These are phyloP conservation scores for Leptodermis oblonga DNA, from an alignment of 257 asterid species.

Conservation along the genomic window DNA sequence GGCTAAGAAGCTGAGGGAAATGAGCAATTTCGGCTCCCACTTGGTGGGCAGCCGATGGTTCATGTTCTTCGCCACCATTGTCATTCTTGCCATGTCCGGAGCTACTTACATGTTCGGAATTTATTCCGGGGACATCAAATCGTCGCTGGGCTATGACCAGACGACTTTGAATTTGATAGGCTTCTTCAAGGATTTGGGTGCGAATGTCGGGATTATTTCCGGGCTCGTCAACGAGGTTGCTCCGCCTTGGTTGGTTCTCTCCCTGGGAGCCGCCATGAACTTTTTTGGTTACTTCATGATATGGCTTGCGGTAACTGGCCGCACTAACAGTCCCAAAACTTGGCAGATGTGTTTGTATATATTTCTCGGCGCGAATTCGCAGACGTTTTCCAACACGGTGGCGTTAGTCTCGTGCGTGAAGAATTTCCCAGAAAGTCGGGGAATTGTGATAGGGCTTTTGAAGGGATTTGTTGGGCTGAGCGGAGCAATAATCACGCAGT, in stretches of 20 bases:
- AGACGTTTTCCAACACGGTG: slow-evolving; percentile 55
- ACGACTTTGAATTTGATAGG: slow-evolving; percentile 50
- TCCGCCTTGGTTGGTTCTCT: slow-evolving; percentile 64
- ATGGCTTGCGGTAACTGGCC: slow-evolving; percentile 50
- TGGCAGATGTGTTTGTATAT: slow-evolving; percentile 70
- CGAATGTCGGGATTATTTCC: slow-evolving; percentile 45
- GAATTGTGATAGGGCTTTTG: slow-evolving; percentile 42
- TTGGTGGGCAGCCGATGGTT: slow-evolving; percentile 52
- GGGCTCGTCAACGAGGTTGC: slow-evolving; percentile 51
- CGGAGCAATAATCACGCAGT: slow-evolving; percentile 64
- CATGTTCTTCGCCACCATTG: slow-evolving; percentile 48
- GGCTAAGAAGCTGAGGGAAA: slow-evolving; percentile 11
- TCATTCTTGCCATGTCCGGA: slow-evolving; percentile 58
- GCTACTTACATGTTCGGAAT: slow-evolving; percentile 63
- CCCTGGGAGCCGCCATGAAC: slow-evolving; percentile 49
- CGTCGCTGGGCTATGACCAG: slow-evolving; percentile 56
- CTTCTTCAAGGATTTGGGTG: slow-evolving; percentile 64
- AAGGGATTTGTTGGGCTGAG: slow-evolving; percentile 64
- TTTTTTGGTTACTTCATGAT: slow-evolving; percentile 61
- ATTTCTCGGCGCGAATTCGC: slow-evolving; percentile 62
- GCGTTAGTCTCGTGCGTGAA: slow-evolving; percentile 59
- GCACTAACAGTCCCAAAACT: slow-evolving; percentile 26
- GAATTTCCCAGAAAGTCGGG: slow-evolving; percentile 63
- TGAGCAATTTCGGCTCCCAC: slow-evolving; percentile 23
- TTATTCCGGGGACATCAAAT: slow-evolving; percentile 47